Conservation (phyloP, 2,329 filamentous ascomycete genomes). For the Thelonectria discophora region DNA sequence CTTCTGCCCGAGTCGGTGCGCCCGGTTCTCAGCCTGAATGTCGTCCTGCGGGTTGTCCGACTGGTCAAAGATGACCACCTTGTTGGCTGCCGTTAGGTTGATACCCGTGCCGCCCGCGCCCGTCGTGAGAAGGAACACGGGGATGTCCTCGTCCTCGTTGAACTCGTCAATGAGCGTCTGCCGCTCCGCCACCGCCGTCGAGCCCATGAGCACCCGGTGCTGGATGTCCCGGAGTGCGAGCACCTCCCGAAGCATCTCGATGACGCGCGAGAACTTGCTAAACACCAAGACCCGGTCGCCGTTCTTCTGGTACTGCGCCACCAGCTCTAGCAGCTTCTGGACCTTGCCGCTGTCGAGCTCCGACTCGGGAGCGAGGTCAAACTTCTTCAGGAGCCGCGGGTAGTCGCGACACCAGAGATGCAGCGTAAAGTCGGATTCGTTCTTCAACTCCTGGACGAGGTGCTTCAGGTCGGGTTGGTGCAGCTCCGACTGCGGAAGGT, state of each 20-base stretch:
- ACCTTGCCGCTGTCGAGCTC: slow-evolving; percentile 82
- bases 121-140: slow-evolving; percentile 92
- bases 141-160: slow-evolving; percentile 77
- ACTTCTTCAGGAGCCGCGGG: slow-evolving; percentile 57
- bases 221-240: slow-evolving; percentile 76
- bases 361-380: slow-evolving; percentile 62
- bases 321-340: slow-evolving; percentile 77
- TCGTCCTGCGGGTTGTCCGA: slow-evolving; percentile 99
- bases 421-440: slow-evolving; percentile 71
- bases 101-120: slow-evolving; percentile 97
- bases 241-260: slow-evolving; percentile 88
- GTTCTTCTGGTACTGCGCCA: slow-evolving; percentile 76
- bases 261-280: slow-evolving; percentile 89
- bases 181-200: slow-evolving; percentile 81
- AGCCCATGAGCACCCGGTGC: slow-evolving; percentile 88
- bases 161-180: slow-evolving; percentile 91
- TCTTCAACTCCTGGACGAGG: slow-evolving; percentile 64
- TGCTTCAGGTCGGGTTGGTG: slow-evolving; percentile 62
- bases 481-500: slow-evolving; percentile 65
- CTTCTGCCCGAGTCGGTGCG: slow-evolving; percentile 92
- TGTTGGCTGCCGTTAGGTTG: slow-evolving; percentile 94
- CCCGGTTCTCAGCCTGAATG: slow-evolving; percentile 96
- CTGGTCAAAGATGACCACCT: slow-evolving; percentile 96
- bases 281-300: slow-evolving; percentile 92
- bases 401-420: slow-evolving; percentile 72